Base-by-base conservation (phyloP, 345 rosid species). In the Moricandia moricandioides region DNA sequence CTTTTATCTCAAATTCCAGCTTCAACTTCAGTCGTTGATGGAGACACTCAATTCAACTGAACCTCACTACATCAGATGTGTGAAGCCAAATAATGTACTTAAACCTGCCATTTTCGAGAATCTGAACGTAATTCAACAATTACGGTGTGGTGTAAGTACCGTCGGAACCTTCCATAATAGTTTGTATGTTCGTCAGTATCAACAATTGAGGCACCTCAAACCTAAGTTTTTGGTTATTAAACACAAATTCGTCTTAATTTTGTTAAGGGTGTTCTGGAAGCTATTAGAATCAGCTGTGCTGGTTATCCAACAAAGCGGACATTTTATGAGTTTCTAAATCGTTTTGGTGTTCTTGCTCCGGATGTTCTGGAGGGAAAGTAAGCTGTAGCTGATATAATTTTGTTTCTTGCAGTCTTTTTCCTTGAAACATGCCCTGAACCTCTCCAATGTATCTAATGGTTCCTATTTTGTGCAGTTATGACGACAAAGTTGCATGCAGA, bases 1-100 rank as follows among this genome's bases (percentile, higher is more conserved):
- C 13, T 70, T n/a, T 11, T 61, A 59, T 80, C 72, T 76, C 65
- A 70, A 72, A 72, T 26, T 87, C 84, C 91, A 95, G 98, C 84
- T 75, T 63, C 99, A 95, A 92, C 99, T 95, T 80, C 99, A 95
- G 72, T 90, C 99, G 73, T 82, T 95, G 82, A 95, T 95, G 99
- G 99, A 95, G 71, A 95, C 99, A 51, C 85, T 95, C 80, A 95
- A 35, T 81, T 87, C 90, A 73, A 95, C 99, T 62, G 99, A 95
- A 78, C 99, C 99, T 71, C 99, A 95, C 84, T 95, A 95, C 83
- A 90, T 95, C 83, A 90, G 99, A 90, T 95, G 99, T 73, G 99
- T 95, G 87, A 95, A 95, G 88, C 99, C 99, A 79, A 95, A 95
- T 81, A 95, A 90, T 83, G 91, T 79, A 69, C 96, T 95, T 81